phyloP scores from a whole-genome alignment of 2,329 filamentous ascomycete genomes.

The Fusarium torreyae region DNA sequence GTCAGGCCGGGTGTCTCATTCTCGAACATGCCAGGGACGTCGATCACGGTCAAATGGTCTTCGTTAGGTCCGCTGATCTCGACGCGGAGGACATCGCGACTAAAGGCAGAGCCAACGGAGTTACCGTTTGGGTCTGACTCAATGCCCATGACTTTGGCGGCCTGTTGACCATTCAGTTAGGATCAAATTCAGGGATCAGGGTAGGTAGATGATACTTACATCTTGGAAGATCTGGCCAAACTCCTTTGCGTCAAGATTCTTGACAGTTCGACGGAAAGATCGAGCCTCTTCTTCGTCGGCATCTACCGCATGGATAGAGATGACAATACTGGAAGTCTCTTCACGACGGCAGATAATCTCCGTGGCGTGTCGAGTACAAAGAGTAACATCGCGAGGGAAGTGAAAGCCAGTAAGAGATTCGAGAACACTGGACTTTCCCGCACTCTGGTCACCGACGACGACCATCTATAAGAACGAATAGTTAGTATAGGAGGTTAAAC shows the following conservation, averaged over 20 bases:
- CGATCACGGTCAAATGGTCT: slow-evolving; percentile 67
- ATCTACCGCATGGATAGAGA: slow-evolving; percentile 58
- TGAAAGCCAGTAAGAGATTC: slow-evolving; percentile 72
- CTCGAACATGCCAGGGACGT: slow-evolving; percentile 68
- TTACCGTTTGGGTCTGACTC: slow-evolving; percentile 34
- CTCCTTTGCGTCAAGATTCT: slow-evolving; percentile 44
- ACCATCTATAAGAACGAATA: slow-evolving; percentile 71
- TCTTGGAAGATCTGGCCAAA: slow-evolving; percentile 60
- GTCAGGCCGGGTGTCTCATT: slow-evolving; percentile 56
- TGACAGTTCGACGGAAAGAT: slow-evolving; percentile 50
- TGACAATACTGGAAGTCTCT: slow-evolving; percentile 50
- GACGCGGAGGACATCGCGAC: slow-evolving; percentile 60
- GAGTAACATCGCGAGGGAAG: slow-evolving; percentile 61
- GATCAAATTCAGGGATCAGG: too few relatives aligned
- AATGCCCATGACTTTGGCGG: slow-evolving; percentile 63
- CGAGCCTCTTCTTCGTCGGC: slow-evolving; percentile 25
- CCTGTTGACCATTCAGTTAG: slow-evolving; percentile 46
- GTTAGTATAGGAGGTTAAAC: neutral
- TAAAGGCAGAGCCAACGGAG: slow-evolving; percentile 57
- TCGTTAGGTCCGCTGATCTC: slow-evolving; percentile 62
- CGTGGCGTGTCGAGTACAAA: slow-evolving; percentile 66
- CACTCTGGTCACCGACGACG: slow-evolving; percentile 88
- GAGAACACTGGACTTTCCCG: slow-evolving; percentile 87
- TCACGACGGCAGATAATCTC: slow-evolving; percentile 63
- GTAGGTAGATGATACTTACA: slow-evolving; percentile 41